Evolutionary conservation across 371 early-diverging fungal species (phyloP), one percentile per base, ranked within the genome.

Genomic region (Basidiobolus meristosporus): DNA sequence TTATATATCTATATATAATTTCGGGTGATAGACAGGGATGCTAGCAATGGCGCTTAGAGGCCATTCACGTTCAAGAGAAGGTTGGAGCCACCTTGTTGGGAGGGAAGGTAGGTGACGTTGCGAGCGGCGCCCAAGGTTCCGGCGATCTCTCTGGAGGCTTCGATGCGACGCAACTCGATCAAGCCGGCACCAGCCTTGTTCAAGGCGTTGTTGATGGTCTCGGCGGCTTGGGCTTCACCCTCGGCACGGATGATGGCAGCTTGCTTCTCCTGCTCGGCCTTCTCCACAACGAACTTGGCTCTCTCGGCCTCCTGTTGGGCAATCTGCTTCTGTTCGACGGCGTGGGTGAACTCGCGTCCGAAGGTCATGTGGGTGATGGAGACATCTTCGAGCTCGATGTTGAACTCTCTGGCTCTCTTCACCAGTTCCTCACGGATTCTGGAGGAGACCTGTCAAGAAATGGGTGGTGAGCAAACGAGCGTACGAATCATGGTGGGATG

Each of bases 241-340:
- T 98, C 97, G 36, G 98, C 98, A 41, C 93, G 78, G 54, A 98
- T 95, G 55, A 98, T 76, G n/a, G 86, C 74, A 15, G 98, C 97
- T 52, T 73, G 73, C 65, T 86, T 89, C 64, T 98, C 98, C 62
- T 93, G 97, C 65, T 96, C 92, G 17, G 97, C 97, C 68, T 62
- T 62, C 42, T 86, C 89, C 6, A 90, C 98, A 38, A 92, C 63
- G 54, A 88, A 93, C 42, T 77, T 73, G 35, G 95, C 93, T 42
- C 95, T 79, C 63, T 96, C 98, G 29, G 98, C 98, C 59, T 96
- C 98, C 65, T 87, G 87, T 56, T 88, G 86, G 22, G 87, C 88
- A 60, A 87, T 82, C 60, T 89, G 90, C 68, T 89, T 88, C 56
- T 79, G 75, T 54, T 85, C 84, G 43, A 87, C 84, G 23, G 84